Evolutionary conservation across 495 filamentous ascomycete genomes (phyloP).

Genomic region (Lineolata rhizophorae): DNA sequence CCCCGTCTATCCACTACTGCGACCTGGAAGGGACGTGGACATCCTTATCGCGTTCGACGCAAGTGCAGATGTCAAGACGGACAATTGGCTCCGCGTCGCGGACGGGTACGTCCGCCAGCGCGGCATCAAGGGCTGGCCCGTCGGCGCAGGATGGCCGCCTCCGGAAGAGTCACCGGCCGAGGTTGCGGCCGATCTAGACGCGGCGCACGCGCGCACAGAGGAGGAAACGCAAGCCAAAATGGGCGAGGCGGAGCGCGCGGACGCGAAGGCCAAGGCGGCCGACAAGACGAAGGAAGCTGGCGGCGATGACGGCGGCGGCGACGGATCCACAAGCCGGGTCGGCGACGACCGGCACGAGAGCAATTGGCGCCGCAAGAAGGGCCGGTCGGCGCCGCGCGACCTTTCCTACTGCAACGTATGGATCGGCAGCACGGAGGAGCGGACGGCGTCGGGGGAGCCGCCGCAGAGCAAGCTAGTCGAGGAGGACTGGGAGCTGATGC

Average conservation of each 20-base stretch:
- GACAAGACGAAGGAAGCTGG: conserved; percentile 8
- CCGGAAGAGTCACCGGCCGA: conserved; percentile 26
- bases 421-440: conserved; percentile 66
- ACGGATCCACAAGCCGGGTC: conserved; percentile 4
- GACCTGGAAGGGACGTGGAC: conserved; percentile 72
- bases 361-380: background rate
- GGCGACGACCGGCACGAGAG: conserved; percentile 11
- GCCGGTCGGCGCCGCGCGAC: conserved; percentile 11
- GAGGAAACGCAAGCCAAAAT: conserved; percentile 40
- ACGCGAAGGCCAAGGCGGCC: conserved; percentile 15
- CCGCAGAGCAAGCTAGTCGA: conserved; percentile 41
- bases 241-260: background rate
- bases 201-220: conserved; percentile 37
- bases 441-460: conserved; percentile 25
- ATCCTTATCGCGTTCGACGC: conserved; percentile 81
- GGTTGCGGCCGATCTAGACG: conserved; percentile 39
- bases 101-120: conserved; percentile 83
- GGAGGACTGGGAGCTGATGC: conserved; percentile 50
- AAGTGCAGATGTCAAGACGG: conserved; percentile 59
- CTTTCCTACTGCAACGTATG: conserved; percentile 85
- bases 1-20: conserved; percentile 79
- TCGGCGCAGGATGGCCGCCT: conserved; percentile 79
- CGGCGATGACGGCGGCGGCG: conserved; percentile 11
- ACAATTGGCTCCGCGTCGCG: conserved; percentile 82
- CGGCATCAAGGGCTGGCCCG: conserved; percentile 78